Base-by-base conservation (phyloP, 768 basidiomycete genomes). In the Mycena haematopus region DNA sequence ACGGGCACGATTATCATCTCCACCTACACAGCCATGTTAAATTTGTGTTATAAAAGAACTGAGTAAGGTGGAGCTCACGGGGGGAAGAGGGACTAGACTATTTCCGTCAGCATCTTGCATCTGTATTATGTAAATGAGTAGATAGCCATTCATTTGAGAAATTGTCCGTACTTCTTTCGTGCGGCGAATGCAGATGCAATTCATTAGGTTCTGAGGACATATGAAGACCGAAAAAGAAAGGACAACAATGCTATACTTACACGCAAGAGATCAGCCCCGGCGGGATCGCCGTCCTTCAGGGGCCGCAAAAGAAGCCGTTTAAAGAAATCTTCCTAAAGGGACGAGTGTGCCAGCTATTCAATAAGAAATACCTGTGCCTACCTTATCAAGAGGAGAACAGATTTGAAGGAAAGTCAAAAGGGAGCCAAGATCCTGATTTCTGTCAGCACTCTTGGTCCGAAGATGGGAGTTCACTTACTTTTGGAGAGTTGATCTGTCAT, bases 51-150 rank as follows among this genome's bases (percentile, higher is more conserved):
- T 19, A 19, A 2, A 38, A 5, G 27, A 38, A 49, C 15, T 4
- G 15, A 5, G 60, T n/a, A n/a, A 31, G 29, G 35, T 7, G 46
- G 51, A 42, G 65, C 75, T 70, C 70, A 86, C 87, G 6, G 89
- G 85, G 38, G 95, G 95, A 14, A 97, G 80, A 15, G 87, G 81
- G 3, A 97, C 84, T 9, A 97, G 78, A 17, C 81, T 76, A 19
- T 88, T 87, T 21, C 95, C 95, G 19, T 85, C 74, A 8, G 78
- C 81, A 71, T 96, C 92, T 82, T 92, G 90, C 90, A 96, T 95
- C 87, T 95, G 71, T 27, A 33, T 22, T 44, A n/a, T n/a, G n/a
- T n/a, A 8, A 46, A 60, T 56, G 27, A 64, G 51, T 42, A 38
- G 7, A 44, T n/a, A 4, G 4, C 29, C 4, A 21, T n/a, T 11